Percentiles rank a stretch among this genome's conserved stretches.
phyloP scores from a whole-genome alignment of 768 basidiomycete genomes.

The Tulasnella sp. region DNA sequence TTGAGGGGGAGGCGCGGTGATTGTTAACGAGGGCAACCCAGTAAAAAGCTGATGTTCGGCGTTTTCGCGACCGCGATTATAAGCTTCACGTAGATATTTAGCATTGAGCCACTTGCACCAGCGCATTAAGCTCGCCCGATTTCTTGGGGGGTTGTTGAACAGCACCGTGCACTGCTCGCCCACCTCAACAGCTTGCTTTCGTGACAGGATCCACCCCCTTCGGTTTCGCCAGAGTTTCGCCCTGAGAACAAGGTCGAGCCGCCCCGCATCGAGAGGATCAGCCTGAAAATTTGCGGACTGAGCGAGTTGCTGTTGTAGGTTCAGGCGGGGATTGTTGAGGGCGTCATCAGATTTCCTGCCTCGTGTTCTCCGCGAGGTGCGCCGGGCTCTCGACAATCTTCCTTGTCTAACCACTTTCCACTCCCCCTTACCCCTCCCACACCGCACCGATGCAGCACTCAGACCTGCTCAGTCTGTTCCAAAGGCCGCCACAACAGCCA shows the following conservation, averaged over 20 bases:
- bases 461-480: slow-evolving; percentile 24
- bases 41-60: not conserved
- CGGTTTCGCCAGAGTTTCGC: not conserved
- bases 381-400: not conserved
- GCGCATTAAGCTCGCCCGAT: not conserved
- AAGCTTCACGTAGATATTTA: not conserved
- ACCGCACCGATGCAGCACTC: slow-evolving; percentile 21
- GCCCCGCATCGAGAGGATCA: slow-evolving; percentile 7
- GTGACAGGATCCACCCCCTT: not conserved
- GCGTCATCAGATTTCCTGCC: slow-evolving; percentile 12
- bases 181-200: not conserved
- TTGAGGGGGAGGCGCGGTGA: not conserved
- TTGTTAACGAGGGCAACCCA: not conserved
- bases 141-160: not conserved
- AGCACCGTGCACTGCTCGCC: not conserved
- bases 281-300: not conserved
- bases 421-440: slow-evolving; percentile 7
- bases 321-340: slow-evolving; percentile 8
- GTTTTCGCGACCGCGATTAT: not conserved
- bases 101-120: not conserved
- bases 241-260: not conserved
- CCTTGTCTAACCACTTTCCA: slow-evolving; percentile 13
- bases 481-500: slow-evolving; percentile 20
- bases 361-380: slow-evolving; percentile 16
- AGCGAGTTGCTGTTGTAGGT: slow-evolving; percentile 11